Percentiles rank a stretch among this genome's conserved stretches.
Conservation (phyloP, 768 basidiomycete species). For the Russula lepida region DNA sequence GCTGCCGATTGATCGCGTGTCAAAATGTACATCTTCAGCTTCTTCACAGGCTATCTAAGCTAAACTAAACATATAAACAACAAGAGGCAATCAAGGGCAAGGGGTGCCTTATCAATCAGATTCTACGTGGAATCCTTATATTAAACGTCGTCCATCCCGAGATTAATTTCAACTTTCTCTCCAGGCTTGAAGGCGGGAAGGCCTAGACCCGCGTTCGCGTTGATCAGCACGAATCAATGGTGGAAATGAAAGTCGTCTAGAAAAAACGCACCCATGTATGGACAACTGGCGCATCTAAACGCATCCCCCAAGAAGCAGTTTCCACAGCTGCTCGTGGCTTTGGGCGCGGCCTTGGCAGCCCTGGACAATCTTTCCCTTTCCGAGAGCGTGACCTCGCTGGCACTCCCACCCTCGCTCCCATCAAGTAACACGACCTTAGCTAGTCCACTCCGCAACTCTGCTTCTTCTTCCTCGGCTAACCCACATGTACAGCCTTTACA, state of each 20-base stretch:
- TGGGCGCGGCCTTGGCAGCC: constrained; percentile 65
- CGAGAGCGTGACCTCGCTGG: constrained; percentile 45
- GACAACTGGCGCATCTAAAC: constrained; percentile 92
- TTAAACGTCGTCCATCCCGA: constrained; percentile 83
- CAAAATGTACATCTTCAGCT: not conserved
- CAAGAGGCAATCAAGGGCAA: not conserved
- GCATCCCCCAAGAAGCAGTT: constrained; percentile 98
- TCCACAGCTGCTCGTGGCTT: constrained; percentile 94
- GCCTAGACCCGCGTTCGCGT: constrained; percentile 49
- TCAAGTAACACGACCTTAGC: constrained; percentile 63
- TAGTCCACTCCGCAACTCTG: constrained; percentile 46
- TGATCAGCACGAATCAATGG: not conserved
- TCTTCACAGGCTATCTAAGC: not conserved
- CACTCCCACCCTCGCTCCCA: constrained; percentile 49
- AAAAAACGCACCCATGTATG: constrained; percentile 75
- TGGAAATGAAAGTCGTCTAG: not conserved
- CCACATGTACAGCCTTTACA: constrained; percentile 97
- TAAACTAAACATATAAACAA: not conserved
- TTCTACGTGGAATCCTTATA: not conserved
- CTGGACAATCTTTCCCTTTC: constrained; percentile 59
- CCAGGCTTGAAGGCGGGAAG: constrained; percentile 97
- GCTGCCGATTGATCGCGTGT: not conserved
- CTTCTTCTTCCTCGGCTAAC: constrained; percentile 86
- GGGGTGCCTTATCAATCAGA: not conserved
- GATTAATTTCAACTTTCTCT: constrained; percentile 90